Percentiles rank a stretch among this genome's conserved stretches.
Evolutionary conservation across 2,329 filamentous ascomycete genomes (phyloP).

Genomic region (Drechslerella dactyloides): DNA sequence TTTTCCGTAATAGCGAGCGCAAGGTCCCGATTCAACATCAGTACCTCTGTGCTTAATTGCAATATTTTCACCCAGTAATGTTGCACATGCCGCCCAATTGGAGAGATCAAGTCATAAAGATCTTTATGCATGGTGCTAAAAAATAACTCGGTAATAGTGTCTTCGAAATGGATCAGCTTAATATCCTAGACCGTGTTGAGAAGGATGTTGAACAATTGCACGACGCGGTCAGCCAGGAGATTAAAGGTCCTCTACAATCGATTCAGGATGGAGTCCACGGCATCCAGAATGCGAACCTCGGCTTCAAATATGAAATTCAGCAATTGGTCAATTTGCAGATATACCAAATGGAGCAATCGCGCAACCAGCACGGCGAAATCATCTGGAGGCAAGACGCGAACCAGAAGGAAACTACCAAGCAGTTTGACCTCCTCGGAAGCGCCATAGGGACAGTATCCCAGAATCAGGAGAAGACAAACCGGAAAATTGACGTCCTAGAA

Average conservation of each 20-base stretch:
- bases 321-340: constrained; percentile 27
- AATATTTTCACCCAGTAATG: too few species aligned
- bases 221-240: too few species aligned
- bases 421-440: not conserved
- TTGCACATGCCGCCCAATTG: too few species aligned
- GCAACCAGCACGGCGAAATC: constrained; percentile 25
- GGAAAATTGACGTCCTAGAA: constrained; percentile 10
- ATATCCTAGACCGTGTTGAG: constrained; percentile 13
- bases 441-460: constrained; percentile 6
- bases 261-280: constrained; percentile 19
- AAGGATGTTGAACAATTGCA: constrained; percentile 9
- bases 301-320: constrained; percentile 6
- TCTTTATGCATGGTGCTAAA: too few species aligned
- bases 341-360: constrained; percentile 12
- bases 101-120: too few species aligned
- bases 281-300: constrained; percentile 15
- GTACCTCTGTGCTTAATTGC: too few species aligned
- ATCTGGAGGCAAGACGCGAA: constrained; percentile 13
- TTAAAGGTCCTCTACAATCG: constrained; percentile 10
- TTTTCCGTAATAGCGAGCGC: too few species aligned
- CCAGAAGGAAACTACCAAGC: constrained; percentile 6
- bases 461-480: not conserved
- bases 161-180: too few species aligned
- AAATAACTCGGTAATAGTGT: too few species aligned
- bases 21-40: too few species aligned